Evolutionary conservation across 306 rosid genomes (phyloP).

Genomic region (Prunus salicina): DNA sequence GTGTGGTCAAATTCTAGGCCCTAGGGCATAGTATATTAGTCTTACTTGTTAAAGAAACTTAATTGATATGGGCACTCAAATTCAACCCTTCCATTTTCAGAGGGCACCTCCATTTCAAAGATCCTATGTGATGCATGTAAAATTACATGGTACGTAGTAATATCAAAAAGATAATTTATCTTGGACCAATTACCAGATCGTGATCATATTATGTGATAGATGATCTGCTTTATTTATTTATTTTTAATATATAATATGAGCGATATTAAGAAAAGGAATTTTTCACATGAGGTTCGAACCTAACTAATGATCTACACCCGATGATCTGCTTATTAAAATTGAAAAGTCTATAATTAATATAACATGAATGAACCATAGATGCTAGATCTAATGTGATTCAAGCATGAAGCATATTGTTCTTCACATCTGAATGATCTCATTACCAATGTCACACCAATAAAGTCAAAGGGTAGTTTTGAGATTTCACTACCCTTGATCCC

Average conservation of each 20-base stretch:
- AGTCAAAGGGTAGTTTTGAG: conserved; percentile 46
- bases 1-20: conserved; percentile 38
- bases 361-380: too few species aligned
- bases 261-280: accelerated
- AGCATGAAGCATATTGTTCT: not conserved
- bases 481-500: not conserved
- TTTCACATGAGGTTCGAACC: accelerated
- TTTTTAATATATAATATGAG: too few species aligned
- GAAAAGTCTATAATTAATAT: too few species aligned
- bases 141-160: not conserved
- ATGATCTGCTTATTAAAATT: too few species aligned
- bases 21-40: not conserved
- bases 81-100: not conserved
- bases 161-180: not conserved
- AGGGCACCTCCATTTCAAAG: not conserved
- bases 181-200: too few species aligned
- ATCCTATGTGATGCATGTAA: not conserved
- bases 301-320: accelerated
- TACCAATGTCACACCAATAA: not conserved
- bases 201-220: not conserved
- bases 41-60: conserved; percentile 33
- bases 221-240: not conserved
- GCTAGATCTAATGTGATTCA: not conserved
- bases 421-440: not conserved
- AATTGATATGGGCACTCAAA: conserved; percentile 27